Evolutionary conservation across 2,329 filamentous ascomycete species (phyloP), one percentile per base, ranked within the genome.

Genomic region (Scytalidium lignicola): DNA sequence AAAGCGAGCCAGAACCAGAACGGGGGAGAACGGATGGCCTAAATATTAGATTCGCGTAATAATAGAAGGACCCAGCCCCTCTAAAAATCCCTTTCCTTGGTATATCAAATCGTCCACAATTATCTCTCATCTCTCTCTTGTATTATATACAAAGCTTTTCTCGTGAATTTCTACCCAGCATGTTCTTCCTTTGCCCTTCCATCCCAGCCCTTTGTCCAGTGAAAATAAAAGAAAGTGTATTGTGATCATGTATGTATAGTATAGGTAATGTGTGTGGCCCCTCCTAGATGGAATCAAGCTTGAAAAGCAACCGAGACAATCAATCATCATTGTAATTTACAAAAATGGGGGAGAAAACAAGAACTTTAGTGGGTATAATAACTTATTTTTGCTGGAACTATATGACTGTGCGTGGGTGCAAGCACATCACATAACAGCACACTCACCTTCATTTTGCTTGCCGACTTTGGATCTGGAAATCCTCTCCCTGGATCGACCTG

Each of bases 391-490:
- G 32, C 32, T 28, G 5, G 7, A 37, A 37, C 10, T 26, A 37
- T 37, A 37, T 37, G 32, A 37, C n/a, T 37, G 32, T 37, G 32
- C 32, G 32, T 37, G 32, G 32, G 32, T 37, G n/a, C 32, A 13
- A 37, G 29, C 19, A 46, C 48, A 46, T 55, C 71, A 95, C 90
- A 95, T 95, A 45, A 95, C 75, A 47, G 78, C 72, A 67, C 91
- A 97, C 55, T 96, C 90, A 46, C 89, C 90, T 57, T 96, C 90
- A 62, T 92, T 88, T 65, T 92, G 86, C 66, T 84, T 87, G 62
- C 86, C 86, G 48, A 88, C 82, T 55, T 90, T 88, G 57, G 85
- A 92, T 50, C 92, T 80, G 8, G 87, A 91, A 53, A 96, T 81
- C 49, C 85, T 82, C 61, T 91, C 88, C 48, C 88, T 79, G 48